Conservation (phyloP, 768 basidiomycete genomes). For the Phylloporus rhodoxanthus region DNA sequence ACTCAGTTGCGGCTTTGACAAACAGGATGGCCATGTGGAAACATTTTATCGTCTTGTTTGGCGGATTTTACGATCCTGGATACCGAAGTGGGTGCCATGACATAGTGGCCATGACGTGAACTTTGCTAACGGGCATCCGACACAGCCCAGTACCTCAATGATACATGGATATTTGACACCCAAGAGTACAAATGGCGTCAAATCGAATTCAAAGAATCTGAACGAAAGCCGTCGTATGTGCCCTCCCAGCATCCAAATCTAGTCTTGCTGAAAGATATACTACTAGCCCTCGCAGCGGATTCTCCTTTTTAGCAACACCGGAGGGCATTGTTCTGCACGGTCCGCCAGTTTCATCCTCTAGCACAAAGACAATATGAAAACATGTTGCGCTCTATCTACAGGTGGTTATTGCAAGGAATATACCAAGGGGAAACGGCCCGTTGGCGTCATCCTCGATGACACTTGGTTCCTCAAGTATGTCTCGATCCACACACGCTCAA, state of each 20-base stretch:
- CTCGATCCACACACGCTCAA: neutral
- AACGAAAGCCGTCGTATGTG: slow-evolving; percentile 65
- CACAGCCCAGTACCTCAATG: slow-evolving; percentile 73
- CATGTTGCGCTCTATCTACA: slow-evolving; percentile 20
- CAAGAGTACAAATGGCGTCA: slow-evolving; percentile 84
- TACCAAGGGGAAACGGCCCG: slow-evolving; percentile 72
- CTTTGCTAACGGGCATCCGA: neutral
- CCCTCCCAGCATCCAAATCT: neutral
- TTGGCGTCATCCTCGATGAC: slow-evolving; percentile 86
- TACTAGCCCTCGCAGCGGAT: slow-evolving; percentile 67
- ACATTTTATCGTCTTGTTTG: slow-evolving; percentile 79
- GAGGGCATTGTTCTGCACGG: slow-evolving; percentile 83
- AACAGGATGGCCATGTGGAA: slow-evolving; percentile 88
- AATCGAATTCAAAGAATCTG: slow-evolving; percentile 65
- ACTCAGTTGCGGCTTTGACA: neutral
- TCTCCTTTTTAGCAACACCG: slow-evolving; percentile 71
- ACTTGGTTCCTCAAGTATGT: slow-evolving; percentile 79
- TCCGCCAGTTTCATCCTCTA: slow-evolving; percentile 20
- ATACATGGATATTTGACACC: slow-evolving; percentile 81
- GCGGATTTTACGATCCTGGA: slow-evolving; percentile 87
- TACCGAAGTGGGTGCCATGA: slow-evolving; percentile 49
- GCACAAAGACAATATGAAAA: neutral
- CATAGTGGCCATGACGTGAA: neutral
- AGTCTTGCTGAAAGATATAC: neutral
- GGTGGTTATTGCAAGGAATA: slow-evolving; percentile 93